Evolutionary conservation across 2,329 filamentous ascomycete species (phyloP).

Genomic region (Botryotinia convoluta): DNA sequence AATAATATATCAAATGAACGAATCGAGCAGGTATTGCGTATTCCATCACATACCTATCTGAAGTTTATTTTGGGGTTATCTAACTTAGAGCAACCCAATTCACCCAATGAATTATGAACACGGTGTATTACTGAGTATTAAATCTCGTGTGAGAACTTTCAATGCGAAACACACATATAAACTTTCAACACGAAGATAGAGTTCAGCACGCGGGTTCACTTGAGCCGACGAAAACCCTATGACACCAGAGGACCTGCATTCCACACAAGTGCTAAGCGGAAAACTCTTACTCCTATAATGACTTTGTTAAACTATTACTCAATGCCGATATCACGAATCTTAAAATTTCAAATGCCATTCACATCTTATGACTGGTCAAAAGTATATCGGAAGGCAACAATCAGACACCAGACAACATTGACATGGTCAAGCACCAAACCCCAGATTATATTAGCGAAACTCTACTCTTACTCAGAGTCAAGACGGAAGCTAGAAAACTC

Average conservation of each 20-base stretch:
- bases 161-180: neutral
- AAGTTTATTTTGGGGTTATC: neutral
- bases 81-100: neutral
- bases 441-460: neutral
- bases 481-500: neutral
- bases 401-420: neutral
- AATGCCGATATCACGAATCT: neutral
- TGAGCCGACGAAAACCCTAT: neutral
- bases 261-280: neutral
- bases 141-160: neutral
- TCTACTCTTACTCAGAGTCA: neutral
- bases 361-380: neutral
- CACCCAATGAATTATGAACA: neutral
- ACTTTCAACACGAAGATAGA: neutral
- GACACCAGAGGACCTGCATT: neutral
- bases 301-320: neutral
- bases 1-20: neutral
- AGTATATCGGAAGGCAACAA: neutral
- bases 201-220: neutral
- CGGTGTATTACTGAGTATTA: neutral
- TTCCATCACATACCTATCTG: neutral
- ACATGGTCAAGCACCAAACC: neutral
- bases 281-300: neutral
- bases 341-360: neutral
- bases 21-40: neutral